Evolutionary conservation across 345 rosid species (phyloP).

Genomic region (Populus alba): DNA sequence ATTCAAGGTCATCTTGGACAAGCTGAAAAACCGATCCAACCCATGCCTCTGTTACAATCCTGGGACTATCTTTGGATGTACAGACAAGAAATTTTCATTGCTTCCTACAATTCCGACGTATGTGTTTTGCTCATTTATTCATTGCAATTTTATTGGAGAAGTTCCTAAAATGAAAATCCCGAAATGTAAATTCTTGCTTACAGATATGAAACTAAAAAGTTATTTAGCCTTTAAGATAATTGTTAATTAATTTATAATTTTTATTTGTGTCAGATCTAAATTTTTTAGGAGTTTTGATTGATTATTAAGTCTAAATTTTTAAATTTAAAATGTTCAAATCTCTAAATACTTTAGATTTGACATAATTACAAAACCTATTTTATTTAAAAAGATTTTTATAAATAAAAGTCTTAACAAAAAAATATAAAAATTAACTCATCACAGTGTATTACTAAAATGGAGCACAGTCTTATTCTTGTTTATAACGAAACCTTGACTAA

Average conservation of each 20-base stretch:
- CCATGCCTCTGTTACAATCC: not conserved
- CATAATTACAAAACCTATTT: fast-evolving
- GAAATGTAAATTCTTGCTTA: not conserved
- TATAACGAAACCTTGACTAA: not conserved
- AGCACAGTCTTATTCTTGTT: not conserved
- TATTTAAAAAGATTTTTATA: no score
- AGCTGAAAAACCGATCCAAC: not conserved
- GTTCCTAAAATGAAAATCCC: not conserved
- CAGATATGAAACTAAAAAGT: no score
- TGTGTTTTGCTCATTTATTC: not conserved
- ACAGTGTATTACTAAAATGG: not conserved
- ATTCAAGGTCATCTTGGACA: not conserved
- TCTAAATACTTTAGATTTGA: no score
- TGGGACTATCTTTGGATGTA: not conserved
- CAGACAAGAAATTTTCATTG: not conserved
- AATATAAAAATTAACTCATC: no score
- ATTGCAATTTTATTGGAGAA: not conserved
- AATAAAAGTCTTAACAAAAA: no score
- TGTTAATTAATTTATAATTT: no score
- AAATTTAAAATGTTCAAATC: no score
- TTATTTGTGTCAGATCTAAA: no score
- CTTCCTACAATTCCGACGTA: not conserved
- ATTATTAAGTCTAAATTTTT: no score
- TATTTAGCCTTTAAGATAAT: no score
- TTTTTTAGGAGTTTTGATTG: fast-evolving